Conservation (phyloP, 352 stramenopile genomes). For the Pythium guiyangense region DNA sequence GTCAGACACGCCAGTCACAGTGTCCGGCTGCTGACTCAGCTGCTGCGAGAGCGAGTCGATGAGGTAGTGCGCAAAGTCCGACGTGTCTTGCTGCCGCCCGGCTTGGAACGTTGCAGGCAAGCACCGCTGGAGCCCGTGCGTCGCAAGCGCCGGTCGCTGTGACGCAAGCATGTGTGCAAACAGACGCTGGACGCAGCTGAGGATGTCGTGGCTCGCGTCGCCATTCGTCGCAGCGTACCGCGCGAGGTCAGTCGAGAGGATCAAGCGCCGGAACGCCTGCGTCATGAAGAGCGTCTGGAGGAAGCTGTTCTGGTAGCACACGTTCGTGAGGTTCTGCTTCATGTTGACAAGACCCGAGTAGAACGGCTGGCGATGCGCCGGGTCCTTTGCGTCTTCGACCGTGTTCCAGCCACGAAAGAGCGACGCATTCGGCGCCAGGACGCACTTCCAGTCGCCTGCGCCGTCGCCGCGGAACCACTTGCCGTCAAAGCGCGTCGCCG, state of each 20-base stretch:
- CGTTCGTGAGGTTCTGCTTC: slow-evolving; percentile 87
- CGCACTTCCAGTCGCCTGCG: slow-evolving; percentile 76
- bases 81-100: slow-evolving; percentile 81
- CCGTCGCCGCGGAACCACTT: slow-evolving; percentile 86
- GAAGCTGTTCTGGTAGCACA: slow-evolving; percentile 91
- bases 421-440: slow-evolving; percentile 34
- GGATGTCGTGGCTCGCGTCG: slow-evolving; percentile 26
- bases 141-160: slow-evolving; percentile 59
- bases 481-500: slow-evolving; percentile 58
- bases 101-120: slow-evolving; percentile 73
- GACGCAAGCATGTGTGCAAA: slow-evolving; percentile 72
- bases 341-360: slow-evolving; percentile 87
- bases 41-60: slow-evolving; percentile 78
- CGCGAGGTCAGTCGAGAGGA: slow-evolving; percentile 51
- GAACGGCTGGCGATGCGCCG: slow-evolving; percentile 49
- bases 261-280: slow-evolving; percentile 68
- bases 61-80: slow-evolving; percentile 84
- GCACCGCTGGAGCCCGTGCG: slow-evolving; percentile 67
- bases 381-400: slow-evolving; percentile 29
- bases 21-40: slow-evolving; percentile 52
- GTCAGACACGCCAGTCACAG: slow-evolving; percentile 49
- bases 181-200: slow-evolving; percentile 62
- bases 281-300: slow-evolving; percentile 87
- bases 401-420: slow-evolving; percentile 67
- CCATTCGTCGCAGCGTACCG: slow-evolving; percentile 26